Evolutionary conservation across 108 stramenopile genomes (phyloP), one percentile per base, ranked within the genome.

Genomic region (Skeletonema menzelii): DNA sequence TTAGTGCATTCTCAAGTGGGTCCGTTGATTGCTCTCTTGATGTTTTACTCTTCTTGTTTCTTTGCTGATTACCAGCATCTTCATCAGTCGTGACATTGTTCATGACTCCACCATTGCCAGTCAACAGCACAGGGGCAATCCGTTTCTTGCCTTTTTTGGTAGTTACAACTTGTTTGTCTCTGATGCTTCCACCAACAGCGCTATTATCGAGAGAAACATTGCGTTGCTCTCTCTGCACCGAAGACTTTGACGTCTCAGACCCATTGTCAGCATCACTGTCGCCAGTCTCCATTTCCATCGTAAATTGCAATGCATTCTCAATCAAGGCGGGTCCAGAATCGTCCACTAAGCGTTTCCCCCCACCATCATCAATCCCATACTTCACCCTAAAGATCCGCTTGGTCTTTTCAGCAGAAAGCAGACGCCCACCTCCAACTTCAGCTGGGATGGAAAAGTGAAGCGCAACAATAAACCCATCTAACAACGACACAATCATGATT

Each of bases 381-480:
- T 86, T 80, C 30, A 82, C 31, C 38, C 86, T 82, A 82, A 95
- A 95, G 26, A 95, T 86, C 17, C 70, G 69, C 7, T 76, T 65
- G 49, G 84, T 83, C 38, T 91, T 86, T 47, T 77, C 69, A 10
- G 65, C 47, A 14, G 79, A 84, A 58, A 95, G 68, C 10, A 81
- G 37, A 12, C 55, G 26, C n/a, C 89, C 67, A 0, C 82, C 79
- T 11, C 94, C 94, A 37, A 91, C 69, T 73, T 95, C 94, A 27
- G 77, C 72, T 1, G 90, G 91, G 3, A 91, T 79, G 11, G 70
- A 67, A 69, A 95, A 95, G 40, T 73, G 63, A 19, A 95, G 55
- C 12, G 90, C 91, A 55, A 92, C 94, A 13, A 91, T 82, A 61
- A 89, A 90, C 14, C 94, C 94, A 80, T 92, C 91, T 73, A 95